Conservation (phyloP, 345 rosid genomes). For the Hirschfeldia incana region DNA sequence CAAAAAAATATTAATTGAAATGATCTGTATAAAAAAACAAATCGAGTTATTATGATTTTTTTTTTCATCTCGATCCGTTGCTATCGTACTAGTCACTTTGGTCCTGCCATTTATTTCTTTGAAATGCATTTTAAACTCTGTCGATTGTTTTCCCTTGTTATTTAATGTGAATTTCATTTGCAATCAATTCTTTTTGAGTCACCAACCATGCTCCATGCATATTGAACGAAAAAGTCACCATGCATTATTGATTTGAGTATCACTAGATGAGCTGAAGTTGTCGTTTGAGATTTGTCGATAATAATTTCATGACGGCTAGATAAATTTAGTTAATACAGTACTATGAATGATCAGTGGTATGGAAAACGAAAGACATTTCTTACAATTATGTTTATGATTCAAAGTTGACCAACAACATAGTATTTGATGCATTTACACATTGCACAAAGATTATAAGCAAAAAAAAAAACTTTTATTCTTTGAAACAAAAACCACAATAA, state of each 20-base stretch:
- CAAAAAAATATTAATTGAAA: background rate
- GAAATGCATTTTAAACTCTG: slow-evolving; percentile 1
- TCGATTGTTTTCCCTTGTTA: background rate
- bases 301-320: background rate
- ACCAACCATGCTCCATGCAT: background rate
- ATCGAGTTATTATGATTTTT: background rate
- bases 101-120: background rate
- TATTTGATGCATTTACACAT: slow-evolving; percentile 15
- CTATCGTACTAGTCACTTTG: slow-evolving; percentile 8
- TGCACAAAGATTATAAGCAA: slow-evolving; percentile 1
- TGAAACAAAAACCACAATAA: slow-evolving; percentile 25
- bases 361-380: background rate
- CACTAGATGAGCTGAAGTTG: background rate
- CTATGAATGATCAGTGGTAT: background rate
- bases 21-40: background rate
- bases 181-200: background rate
- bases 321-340: background rate
- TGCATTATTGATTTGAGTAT: background rate
- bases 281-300: background rate
- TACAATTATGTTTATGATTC: background rate
- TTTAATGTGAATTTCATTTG: background rate
- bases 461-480: background rate
- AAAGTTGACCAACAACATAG: slow-evolving; percentile 6
- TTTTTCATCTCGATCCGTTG: background rate
- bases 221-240: background rate